phyloP scores from a whole-genome alignment of 768 basidiomycete genomes.

The Suillus subalutaceus region DNA sequence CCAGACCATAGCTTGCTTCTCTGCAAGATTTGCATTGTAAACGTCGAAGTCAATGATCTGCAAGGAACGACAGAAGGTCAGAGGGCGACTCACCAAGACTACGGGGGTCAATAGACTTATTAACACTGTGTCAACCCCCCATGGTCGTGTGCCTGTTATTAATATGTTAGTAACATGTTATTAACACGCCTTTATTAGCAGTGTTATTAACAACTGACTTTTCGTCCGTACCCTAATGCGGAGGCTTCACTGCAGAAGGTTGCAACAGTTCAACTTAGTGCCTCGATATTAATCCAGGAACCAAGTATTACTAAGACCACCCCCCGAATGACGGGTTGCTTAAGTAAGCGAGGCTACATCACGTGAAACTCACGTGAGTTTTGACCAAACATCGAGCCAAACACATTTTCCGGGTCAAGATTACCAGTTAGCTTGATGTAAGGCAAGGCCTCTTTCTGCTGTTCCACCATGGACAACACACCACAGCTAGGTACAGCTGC shows the following conservation, averaged over 20 bases:
- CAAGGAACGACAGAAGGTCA: no score
- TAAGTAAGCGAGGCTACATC: constrained; percentile 9
- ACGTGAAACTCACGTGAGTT: constrained; percentile 36
- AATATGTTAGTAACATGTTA: no score
- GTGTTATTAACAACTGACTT: no score
- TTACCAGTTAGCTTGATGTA: neutral
- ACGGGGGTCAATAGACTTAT: no score
- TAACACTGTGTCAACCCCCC: no score
- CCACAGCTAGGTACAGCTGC: constrained; percentile 48
- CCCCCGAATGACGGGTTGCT: neutral
- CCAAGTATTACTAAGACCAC: neutral
- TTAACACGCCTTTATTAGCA: no score
- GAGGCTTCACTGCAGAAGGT: neutral
- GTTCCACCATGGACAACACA: constrained; percentile 43
- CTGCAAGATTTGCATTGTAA: no score
- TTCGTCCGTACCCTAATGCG: no score
- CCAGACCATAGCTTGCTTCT: no score
- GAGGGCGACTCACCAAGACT: no score
- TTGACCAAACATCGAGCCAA: constrained; percentile 34
- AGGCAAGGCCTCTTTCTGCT: constrained; percentile 4
- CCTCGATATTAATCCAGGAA: neutral
- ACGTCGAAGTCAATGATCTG: no score
- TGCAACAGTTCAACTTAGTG: neutral
- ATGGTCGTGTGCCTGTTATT: no score
- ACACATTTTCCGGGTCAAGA: constrained; percentile 34